Evolutionary conservation across 495 filamentous ascomycete genomes (phyloP).

Genomic region (Penicillium simplicissimum): DNA sequence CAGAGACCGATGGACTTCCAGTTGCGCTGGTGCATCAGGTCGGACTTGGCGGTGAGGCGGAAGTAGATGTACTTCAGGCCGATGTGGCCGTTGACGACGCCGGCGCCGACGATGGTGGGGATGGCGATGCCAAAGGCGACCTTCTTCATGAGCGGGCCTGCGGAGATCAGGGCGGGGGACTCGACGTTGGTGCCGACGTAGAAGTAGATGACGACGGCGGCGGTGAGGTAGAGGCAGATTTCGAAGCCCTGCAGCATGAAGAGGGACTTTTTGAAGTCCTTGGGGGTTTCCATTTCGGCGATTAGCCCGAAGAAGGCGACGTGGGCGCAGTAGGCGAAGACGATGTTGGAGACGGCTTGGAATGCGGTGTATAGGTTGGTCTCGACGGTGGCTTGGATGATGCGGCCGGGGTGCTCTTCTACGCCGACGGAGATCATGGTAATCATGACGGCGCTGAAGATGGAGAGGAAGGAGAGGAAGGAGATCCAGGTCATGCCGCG

Average conservation of each 20-base stretch:
- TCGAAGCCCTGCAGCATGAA: slow-evolving; percentile 64
- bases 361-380: slow-evolving; percentile 41
- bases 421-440: slow-evolving; percentile 71
- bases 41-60: slow-evolving; percentile 54
- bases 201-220: slow-evolving; percentile 69
- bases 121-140: slow-evolving; percentile 77
- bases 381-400: slow-evolving; percentile 33
- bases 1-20: slow-evolving; percentile 51
- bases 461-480: slow-evolving; percentile 52
- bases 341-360: slow-evolving; percentile 51
- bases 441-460: slow-evolving; percentile 54
- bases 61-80: slow-evolving; percentile 67
- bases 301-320: slow-evolving; percentile 77
- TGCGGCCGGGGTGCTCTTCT: slow-evolving; percentile 33
- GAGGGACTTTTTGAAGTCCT: slow-evolving; percentile 67
- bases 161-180: slow-evolving; percentile 70
- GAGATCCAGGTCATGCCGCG: slow-evolving; percentile 61
- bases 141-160: slow-evolving; percentile 64
- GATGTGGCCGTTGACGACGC: slow-evolving; percentile 69
- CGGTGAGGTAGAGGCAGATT: slow-evolving; percentile 66
- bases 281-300: slow-evolving; percentile 71
- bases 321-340: slow-evolving; percentile 62
- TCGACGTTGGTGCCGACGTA: slow-evolving; percentile 66
- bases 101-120: slow-evolving; percentile 68
- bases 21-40: slow-evolving; percentile 55